These are phyloP conservation scores for Boletus pseudo-olivaceus DNA, from an alignment of 768 basidiomycete species.

Conservation along the genomic window DNA sequence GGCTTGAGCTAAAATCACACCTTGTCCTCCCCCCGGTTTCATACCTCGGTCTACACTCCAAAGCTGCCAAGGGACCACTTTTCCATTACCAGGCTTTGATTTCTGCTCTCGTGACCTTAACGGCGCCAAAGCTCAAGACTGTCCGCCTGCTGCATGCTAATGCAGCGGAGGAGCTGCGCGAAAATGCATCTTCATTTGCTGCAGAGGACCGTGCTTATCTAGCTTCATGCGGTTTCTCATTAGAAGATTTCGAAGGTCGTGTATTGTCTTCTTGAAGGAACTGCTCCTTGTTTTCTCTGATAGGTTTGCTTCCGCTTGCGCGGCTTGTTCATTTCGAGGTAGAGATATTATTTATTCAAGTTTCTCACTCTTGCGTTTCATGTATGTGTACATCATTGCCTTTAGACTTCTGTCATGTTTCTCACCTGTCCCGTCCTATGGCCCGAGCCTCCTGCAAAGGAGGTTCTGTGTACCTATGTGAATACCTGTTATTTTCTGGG, in stretches of 20 bases:
- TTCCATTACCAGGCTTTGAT: constrained; percentile 19
- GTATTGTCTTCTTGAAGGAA: constrained; percentile 12
- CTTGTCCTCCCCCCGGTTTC: constrained; percentile 27
- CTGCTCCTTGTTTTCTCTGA: not conserved
- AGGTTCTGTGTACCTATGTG: not conserved
- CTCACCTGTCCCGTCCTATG: not conserved
- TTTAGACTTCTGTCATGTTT: too few species aligned
- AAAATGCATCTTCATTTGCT: constrained; percentile 1
- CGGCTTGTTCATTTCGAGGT: not conserved
- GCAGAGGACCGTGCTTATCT: constrained; percentile 9
- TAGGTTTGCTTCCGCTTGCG: not conserved
- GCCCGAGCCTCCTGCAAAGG: not conserved
- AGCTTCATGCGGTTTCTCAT: constrained; percentile 11
- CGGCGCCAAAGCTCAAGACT: constrained; percentile 16
- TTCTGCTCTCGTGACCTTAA: constrained; percentile 22
- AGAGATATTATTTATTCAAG: not conserved
- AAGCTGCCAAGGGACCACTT: constrained; percentile 8
- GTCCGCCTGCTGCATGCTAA: constrained; percentile 21
- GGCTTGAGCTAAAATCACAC: constrained; percentile 19
- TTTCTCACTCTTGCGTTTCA: too few species aligned
- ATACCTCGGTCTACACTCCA: constrained; percentile 23
- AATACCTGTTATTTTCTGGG: not conserved
- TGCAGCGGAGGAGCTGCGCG: constrained; percentile 13
- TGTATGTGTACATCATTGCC: too few species aligned
- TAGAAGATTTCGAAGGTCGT: constrained; percentile 24